Percentiles rank a stretch among this genome's conserved stretches.
These are phyloP conservation scores for Delonix regia DNA, from an alignment of 306 rosid genomes.

Conservation along the genomic window DNA sequence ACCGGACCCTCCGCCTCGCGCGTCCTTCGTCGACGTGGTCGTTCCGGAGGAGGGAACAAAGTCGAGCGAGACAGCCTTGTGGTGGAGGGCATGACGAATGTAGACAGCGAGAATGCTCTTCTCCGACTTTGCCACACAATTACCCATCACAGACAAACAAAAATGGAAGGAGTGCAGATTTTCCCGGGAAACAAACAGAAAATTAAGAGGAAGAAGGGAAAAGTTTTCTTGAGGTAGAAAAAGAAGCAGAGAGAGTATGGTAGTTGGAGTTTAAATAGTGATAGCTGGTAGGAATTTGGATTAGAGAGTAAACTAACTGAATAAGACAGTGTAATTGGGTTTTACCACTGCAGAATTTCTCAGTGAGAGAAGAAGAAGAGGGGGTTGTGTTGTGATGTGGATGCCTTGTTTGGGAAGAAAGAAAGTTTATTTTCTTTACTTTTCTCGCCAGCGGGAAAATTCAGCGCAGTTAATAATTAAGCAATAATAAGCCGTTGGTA, in stretches of 20 bases:
- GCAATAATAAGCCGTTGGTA: background rate
- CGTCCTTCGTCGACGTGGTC: background rate
- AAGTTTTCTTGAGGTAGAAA: no score
- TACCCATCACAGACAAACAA: constrained; percentile 59
- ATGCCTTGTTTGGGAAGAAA: background rate
- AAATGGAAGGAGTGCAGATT: background rate
- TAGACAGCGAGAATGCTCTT: constrained; percentile 63
- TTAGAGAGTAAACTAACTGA: background rate
- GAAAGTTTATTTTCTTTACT: background rate
- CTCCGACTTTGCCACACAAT: constrained; percentile 53
- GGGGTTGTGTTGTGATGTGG: no score
- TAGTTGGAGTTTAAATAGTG: background rate
- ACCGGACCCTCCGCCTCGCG: constrained; percentile 40
- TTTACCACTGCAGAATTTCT: background rate
- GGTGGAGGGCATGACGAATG: constrained; percentile 68
- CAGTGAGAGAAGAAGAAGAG: background rate
- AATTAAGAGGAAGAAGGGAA: no score
- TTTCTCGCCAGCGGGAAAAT: background rate
- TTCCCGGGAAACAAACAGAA: constrained; percentile 3
- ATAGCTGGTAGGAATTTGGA: background rate
- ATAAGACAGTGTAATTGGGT: background rate
- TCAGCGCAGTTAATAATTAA: background rate
- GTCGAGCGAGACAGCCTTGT: constrained; percentile 56
- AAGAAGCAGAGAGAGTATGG: background rate
- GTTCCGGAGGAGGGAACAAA: constrained; percentile 49